Conservation (phyloP, 805 yeast species). For the Saccharomycopsis microspora region DNA sequence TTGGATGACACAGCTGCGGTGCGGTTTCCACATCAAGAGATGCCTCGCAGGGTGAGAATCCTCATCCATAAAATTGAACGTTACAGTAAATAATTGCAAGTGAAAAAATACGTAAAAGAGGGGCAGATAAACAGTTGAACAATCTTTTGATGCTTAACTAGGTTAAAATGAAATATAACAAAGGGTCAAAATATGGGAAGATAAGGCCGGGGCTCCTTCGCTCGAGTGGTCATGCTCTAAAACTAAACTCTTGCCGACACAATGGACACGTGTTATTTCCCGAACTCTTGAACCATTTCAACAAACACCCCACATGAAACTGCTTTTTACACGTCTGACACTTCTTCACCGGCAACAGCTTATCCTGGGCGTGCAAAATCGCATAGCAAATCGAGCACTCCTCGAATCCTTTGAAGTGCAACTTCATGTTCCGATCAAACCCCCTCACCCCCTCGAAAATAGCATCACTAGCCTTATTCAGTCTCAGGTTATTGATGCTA, state of each 20-base stretch:
- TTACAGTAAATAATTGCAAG: no score
- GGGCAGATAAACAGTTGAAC: no score
- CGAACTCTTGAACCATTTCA: constrained; percentile 95
- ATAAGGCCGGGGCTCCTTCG: neutral
- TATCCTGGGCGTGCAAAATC: constrained; percentile 74
- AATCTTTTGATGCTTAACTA: no score
- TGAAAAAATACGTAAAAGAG: no score
- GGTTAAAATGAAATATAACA: neutral
- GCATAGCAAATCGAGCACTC: constrained; percentile 97
- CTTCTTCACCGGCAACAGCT: constrained; percentile 76
- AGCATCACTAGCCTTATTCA: constrained; percentile 23
- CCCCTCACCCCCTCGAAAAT: constrained; percentile 56
- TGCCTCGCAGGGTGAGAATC: no score
- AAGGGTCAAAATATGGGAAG: neutral
- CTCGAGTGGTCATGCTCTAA: constrained; percentile 19
- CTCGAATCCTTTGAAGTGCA: constrained; percentile 87
- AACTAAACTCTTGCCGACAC: constrained; percentile 63
- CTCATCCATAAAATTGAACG: no score
- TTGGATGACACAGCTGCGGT: no score
- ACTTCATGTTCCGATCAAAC: constrained; percentile 61
- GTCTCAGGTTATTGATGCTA: constrained; percentile 48
- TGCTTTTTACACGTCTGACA: constrained; percentile 89
- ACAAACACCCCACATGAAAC: constrained; percentile 91
- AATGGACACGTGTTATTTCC: constrained; percentile 90
- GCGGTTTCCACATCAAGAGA: no score